These are phyloP conservation scores for Neofusicoccum laricinum DNA, from an alignment of 2,329 filamentous ascomycete genomes.

Conservation along the genomic window DNA sequence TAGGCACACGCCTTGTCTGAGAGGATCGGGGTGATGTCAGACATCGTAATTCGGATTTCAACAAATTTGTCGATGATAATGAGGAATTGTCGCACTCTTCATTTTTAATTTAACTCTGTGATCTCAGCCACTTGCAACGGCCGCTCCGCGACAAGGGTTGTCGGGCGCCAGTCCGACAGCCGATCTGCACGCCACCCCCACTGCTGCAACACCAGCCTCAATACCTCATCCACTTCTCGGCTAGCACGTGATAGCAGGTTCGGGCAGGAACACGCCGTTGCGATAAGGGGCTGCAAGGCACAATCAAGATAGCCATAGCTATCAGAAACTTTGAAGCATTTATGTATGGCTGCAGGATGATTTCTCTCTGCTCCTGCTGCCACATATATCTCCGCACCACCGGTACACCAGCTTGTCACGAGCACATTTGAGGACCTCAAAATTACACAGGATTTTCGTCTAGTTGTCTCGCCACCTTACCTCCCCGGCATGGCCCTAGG, in stretches of 20 bases:
- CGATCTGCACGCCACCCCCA: conserved; percentile 1
- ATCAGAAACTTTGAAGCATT: background rate
- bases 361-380: too few species aligned
- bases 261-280: background rate
- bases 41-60: background rate
- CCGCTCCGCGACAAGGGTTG: background rate
- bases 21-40: background rate
- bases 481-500: too few species aligned
- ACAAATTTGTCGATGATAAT: too few species aligned
- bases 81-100: background rate
- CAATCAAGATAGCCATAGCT: background rate
- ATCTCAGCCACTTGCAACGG: background rate
- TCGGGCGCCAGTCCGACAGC: conserved; percentile 6
- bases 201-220: background rate
- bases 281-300: background rate
- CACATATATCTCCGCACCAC: too few species aligned
- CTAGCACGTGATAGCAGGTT: background rate
- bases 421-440: too few species aligned
- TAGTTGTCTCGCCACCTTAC: too few species aligned
- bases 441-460: too few species aligned
- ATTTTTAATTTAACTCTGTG: background rate
- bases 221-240: background rate
- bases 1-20: conserved; percentile 9
- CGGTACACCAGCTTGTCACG: too few species aligned
- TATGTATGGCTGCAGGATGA: background rate